Percentiles rank a stretch among this genome's conserved stretches.
phyloP scores from a whole-genome alignment of 371 early-diverging fungal species.

The Fennellomyces sp. region DNA sequence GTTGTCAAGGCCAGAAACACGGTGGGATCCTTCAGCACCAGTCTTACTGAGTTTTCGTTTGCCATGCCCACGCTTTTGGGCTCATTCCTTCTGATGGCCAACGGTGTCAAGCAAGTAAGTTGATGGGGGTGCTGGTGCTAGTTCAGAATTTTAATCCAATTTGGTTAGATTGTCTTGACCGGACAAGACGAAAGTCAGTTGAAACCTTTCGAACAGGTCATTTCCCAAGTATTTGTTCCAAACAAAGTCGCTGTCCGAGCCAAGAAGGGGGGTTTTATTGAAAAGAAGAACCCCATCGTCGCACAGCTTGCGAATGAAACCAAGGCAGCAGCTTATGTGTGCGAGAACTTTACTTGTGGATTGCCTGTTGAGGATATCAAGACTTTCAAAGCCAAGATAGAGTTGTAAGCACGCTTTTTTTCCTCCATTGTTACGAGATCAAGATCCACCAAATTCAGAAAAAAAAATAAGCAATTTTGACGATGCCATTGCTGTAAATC shows the following conservation, averaged over 20 bases:
- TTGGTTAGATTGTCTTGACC: constrained; percentile 38
- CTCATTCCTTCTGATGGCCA: constrained; percentile 35
- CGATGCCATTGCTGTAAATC: too few species aligned
- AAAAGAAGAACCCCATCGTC: constrained; percentile 26
- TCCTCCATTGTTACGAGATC: too few species aligned
- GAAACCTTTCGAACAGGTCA: constrained; percentile 20
- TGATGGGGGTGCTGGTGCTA: not conserved
- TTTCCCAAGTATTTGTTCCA: constrained; percentile 39
- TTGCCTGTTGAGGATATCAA: constrained; percentile 33
- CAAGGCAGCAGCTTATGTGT: constrained; percentile 33
- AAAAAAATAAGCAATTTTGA: too few species aligned
- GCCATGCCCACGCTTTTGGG: constrained; percentile 45
- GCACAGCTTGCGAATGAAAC: constrained; percentile 18
- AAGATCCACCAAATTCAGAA: too few species aligned
- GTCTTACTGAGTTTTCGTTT: constrained; percentile 35
- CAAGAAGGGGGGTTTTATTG: constrained; percentile 26
- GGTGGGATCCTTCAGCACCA: constrained; percentile 27
- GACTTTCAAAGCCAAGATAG: constrained; percentile 1
- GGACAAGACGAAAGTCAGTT: constrained; percentile 28
- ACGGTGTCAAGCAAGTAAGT: constrained; percentile 48
- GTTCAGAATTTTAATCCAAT: not conserved
- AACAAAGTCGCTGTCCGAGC: constrained; percentile 40
- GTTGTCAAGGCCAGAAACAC: constrained; percentile 31
- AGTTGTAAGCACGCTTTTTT: too few species aligned
- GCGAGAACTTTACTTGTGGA: constrained; percentile 55